Evolutionary conservation across 306 rosid genomes (phyloP), one percentile per base, ranked within the genome.

Genomic region (Castanea mollissima): DNA sequence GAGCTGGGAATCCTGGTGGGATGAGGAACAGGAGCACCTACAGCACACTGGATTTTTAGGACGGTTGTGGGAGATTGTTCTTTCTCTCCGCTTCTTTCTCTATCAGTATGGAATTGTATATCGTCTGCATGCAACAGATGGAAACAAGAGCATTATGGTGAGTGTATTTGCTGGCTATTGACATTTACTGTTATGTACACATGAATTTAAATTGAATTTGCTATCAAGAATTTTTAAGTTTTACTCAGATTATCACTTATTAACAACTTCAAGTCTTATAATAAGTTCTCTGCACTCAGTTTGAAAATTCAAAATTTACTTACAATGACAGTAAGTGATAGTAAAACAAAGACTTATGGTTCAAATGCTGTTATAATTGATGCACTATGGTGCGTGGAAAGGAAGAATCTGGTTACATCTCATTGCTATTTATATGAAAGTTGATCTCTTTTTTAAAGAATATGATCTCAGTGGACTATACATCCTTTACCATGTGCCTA

Each of bases 1-100:
- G 88, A 92, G 98, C 83, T 95, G 99, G 99, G 99, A 95, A 62
- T 95, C 99, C 3, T 95, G 99, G 99, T 95, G 99, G 99, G 91
- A 89, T 20, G 99, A 95, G 81, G 99, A 95, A 87, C 99, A 95
- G 65, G 99, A 95, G 85, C 99, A 95, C 85, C 86, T 95, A 82
- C 90, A 83, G 83, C 44, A 84, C 90, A 88, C 98, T 52, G 97
- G 98, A 29, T 4, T 78, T 46, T 2, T 84, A 7, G 99, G 98
- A 71, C 88, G 97, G 74, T 76, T 87, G 73, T 90, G 91, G 86
- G 99, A 95, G 86, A 69, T 85, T 62, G 1, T 89, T 82, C 96
- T 95, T 56, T 77, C 92, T 71, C 18, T 89, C 69, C 98, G 98
- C 82, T 93, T 93, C 91, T 88, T 95, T 76, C 55, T 93, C 71